phyloP scores from a whole-genome alignment of 177 flowering plant genomes.

The Vitis hybrid region DNA sequence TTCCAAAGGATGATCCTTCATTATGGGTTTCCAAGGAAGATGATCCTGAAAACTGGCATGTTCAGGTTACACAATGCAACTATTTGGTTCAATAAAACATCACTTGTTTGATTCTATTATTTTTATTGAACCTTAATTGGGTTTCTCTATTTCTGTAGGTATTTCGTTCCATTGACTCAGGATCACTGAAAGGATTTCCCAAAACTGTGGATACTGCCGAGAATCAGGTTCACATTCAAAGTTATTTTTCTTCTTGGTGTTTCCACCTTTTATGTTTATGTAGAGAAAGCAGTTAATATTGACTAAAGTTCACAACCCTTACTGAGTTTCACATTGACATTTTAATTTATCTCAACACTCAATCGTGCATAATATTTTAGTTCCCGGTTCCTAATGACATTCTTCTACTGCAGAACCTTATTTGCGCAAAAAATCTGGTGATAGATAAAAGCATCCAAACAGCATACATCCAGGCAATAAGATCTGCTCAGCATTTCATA shows the following conservation, averaged over 20 bases:
- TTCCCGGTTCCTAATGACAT: not conserved
- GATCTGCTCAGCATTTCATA: conserved; percentile 82
- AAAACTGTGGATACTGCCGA: conserved; percentile 29
- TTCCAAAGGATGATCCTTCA: conserved; percentile 49
- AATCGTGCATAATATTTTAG: not conserved
- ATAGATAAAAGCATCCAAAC: conserved; percentile 82
- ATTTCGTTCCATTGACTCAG: conserved; percentile 86
- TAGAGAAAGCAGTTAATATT: not conserved
- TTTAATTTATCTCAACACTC: not conserved
- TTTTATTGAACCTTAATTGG: not conserved
- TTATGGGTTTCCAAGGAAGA: conserved; percentile 59
- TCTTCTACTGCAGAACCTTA: conserved; percentile 58
- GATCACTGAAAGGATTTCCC: conserved; percentile 77
- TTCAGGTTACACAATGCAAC: conserved; percentile 59
- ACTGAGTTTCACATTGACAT: not conserved
- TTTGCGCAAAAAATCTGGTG: conserved; percentile 51
- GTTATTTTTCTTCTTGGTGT: not conserved
- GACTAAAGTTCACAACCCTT: not conserved
- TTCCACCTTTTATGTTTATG: not conserved
- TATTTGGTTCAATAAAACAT: not conserved
- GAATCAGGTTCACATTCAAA: conserved; percentile 39
- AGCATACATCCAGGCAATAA: conserved; percentile 82
- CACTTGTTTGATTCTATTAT: not conserved
- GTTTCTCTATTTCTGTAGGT: conserved; percentile 42
- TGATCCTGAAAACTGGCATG: conserved; percentile 87